Evolutionary conservation across 1,139 yeast genomes (phyloP).

Genomic region (Pichia sp.): DNA sequence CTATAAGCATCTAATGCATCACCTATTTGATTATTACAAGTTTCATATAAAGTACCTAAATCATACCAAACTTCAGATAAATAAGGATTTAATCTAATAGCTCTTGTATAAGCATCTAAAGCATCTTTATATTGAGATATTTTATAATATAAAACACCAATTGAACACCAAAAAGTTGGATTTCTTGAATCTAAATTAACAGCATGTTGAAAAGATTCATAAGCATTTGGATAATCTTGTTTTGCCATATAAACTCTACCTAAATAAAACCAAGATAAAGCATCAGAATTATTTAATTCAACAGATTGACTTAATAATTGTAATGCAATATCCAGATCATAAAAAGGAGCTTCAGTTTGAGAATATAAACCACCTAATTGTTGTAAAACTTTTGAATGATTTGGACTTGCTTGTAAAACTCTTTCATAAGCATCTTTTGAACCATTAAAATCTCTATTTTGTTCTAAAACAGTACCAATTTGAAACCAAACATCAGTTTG

Average conservation of each 20-base stretch:
- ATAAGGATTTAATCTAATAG: constrained; percentile 90
- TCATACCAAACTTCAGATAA: constrained; percentile 98
- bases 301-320: constrained; percentile 77
- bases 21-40: constrained; percentile 89
- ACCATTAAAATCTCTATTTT: constrained; percentile 82
- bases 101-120: constrained; percentile 93
- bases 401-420: constrained; percentile 82
- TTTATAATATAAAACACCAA: constrained; percentile 93
- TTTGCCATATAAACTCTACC: constrained; percentile 97
- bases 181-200: constrained; percentile 93
- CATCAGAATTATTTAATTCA: constrained; percentile 85
- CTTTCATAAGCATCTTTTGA: constrained; percentile 91
- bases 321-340: constrained; percentile 79
- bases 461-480: constrained; percentile 92
- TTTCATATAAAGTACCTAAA: constrained; percentile 91
- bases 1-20: constrained; percentile 96
- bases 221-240: constrained; percentile 91
- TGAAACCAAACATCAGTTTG: constrained; percentile 99
- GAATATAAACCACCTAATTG: constrained; percentile 94
- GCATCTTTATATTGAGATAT: constrained; percentile 96
- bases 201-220: constrained; percentile 98
- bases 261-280: constrained; percentile 93
- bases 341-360: constrained; percentile 65
- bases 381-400: constrained; percentile 91
- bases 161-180: constrained; percentile 98